Base-by-base conservation (phyloP, 306 rosid species). In the Nissolia schottii region DNA sequence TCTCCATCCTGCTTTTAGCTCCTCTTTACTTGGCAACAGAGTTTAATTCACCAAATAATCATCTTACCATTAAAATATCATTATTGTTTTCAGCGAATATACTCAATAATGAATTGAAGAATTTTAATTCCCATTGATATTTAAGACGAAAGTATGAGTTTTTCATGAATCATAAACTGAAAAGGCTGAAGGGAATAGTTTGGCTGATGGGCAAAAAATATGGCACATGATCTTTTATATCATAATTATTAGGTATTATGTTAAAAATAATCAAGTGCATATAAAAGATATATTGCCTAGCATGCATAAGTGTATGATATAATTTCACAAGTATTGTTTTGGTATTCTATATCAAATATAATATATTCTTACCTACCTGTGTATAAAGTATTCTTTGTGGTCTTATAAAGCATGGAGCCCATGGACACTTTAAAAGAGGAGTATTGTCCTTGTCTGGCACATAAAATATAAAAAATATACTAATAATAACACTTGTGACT, bases 11-110 rank as follows among this genome's bases (percentile, higher is more conserved):
- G 53, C 15, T 14, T 18, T 49, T 23, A 14, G 25, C 50, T 50
- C 14, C 11, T 61, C 53, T 60, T 38, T 57, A 31, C 69, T 34
- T 12, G 25, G 45, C 50, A 67, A 48, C 23, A 24, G 43, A 67
- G 31, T 48, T 45, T 76, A 2, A 35, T 60, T 49, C 35, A 5
- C 46, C 22, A 67, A 28, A 50, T 70, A 48, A 2, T 55, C 29
- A 50, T 37, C 75, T 41, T 64, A 56, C 56, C 61, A 43, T 61
- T 68, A 58, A 49, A 49, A 9, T 35, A 54, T 38, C 67, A 72
- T 38, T 45, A 37, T 45, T 18, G 15, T 51, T 27, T 62, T 19
- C 55, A 8, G 19, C 29, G 6, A 49, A 58, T 38, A 14, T 65
- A n/a, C 37, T 50, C 14, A 55, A 59, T 14, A 48, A 56, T 49